phyloP scores from a whole-genome alignment of 2,329 filamentous ascomycete genomes.

The Bisporella sp. region DNA sequence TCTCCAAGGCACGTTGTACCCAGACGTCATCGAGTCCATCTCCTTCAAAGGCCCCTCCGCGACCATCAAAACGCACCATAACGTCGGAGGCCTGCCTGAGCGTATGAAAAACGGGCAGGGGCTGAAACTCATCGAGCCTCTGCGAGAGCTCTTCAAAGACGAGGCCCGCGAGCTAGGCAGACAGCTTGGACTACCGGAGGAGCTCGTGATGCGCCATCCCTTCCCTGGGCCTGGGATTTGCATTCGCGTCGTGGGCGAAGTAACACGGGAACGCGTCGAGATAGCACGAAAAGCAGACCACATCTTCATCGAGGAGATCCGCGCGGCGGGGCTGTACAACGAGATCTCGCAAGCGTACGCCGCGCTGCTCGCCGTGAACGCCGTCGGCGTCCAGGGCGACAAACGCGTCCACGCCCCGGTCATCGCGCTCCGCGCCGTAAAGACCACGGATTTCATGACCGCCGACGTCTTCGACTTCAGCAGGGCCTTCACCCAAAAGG shows the following conservation, averaged over 20 bases:
- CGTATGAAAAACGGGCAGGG: constrained; percentile 42
- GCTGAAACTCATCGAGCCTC: constrained; percentile 68
- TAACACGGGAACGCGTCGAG: constrained; percentile 70
- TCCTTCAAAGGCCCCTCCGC: constrained; percentile 63
- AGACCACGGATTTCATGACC: constrained; percentile 41
- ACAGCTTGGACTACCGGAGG: constrained; percentile 1
- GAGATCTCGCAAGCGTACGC: constrained; percentile 66
- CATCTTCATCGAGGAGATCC: constrained; percentile 72
- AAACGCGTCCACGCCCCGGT: constrained; percentile 59
- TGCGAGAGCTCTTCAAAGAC: constrained; percentile 77
- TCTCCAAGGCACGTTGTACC: constrained; percentile 72
- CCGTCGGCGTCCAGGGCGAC: constrained; percentile 63
- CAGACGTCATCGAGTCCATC: constrained; percentile 46
- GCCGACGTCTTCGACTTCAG: constrained; percentile 10
- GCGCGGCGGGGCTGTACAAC: constrained; percentile 54
- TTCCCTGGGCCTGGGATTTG: constrained; percentile 45
- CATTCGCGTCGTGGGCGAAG: constrained; percentile 71
- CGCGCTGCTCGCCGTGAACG: constrained; percentile 57
- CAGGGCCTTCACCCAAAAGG: constrained; percentile 52
- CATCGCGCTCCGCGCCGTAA: constrained; percentile 54
- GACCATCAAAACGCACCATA: constrained; percentile 68
- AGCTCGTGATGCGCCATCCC: constrained; percentile 4
- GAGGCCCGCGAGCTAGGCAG: constrained; percentile 50
- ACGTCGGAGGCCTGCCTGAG: constrained; percentile 58
- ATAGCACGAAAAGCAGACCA: constrained; percentile 72